Percentiles rank a stretch among this genome's conserved stretches.
Conservation (phyloP, 140 eudicot species). For the Oenanthe javanica region DNA sequence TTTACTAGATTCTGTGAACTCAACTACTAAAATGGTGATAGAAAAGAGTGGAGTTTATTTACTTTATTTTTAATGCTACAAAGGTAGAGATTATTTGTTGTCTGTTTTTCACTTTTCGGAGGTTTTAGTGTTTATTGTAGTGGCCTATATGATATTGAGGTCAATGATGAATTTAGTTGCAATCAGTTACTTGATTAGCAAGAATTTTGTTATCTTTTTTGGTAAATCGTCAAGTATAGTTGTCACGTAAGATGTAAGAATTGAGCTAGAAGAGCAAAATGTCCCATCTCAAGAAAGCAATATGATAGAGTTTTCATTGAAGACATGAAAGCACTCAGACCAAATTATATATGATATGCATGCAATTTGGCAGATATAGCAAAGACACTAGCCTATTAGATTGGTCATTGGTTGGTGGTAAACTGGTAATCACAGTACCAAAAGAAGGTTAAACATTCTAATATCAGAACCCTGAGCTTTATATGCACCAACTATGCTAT, state of each 20-base stretch:
- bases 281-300: not conserved
- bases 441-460: not conserved
- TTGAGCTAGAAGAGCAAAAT: not conserved
- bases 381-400: not conserved
- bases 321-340: not conserved
- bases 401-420: not conserved
- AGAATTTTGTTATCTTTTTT: not conserved
- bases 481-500: not conserved
- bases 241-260: not conserved
- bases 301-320: not conserved
- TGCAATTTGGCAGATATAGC: not conserved
- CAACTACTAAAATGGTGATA: not conserved
- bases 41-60: not conserved
- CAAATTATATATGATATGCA: not conserved
- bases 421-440: not conserved
- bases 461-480: not conserved
- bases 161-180: not conserved
- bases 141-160: not conserved
- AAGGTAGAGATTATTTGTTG: not conserved
- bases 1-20: not conserved
- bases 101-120: not conserved
- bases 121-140: not conserved
- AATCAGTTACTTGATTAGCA: not conserved
- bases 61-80: not conserved
- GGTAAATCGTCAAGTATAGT: not conserved